Percentiles rank a stretch among this genome's conserved stretches.
These are phyloP conservation scores for Saccharomycopsis sp. DNA, from an alignment of 805 yeast species.

Conservation along the genomic window DNA sequence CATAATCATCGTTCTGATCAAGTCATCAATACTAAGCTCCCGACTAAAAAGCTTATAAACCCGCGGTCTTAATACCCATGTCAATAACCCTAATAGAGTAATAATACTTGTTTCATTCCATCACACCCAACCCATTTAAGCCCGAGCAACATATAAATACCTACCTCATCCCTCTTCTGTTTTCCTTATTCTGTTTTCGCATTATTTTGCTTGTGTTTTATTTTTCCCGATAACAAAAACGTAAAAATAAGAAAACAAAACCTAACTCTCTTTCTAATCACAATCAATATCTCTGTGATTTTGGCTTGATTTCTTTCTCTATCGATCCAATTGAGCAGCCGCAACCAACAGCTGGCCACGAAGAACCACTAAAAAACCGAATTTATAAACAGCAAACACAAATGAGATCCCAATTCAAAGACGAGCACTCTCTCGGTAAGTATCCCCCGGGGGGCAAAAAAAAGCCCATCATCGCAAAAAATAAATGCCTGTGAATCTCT, in stretches of 20 bases:
- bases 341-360: background rate
- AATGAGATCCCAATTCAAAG: constrained; percentile 91
- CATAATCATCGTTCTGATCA: too few relatives aligned
- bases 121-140: too few relatives aligned
- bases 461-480: background rate
- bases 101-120: too few relatives aligned
- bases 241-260: too few relatives aligned
- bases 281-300: background rate
- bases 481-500: background rate
- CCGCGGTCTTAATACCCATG: too few relatives aligned
- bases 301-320: too few relatives aligned
- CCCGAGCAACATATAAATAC: too few relatives aligned
- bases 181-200: too few relatives aligned
- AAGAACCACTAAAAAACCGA: background rate
- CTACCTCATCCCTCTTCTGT: too few relatives aligned
- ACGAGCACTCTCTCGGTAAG: constrained; percentile 91
- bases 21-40: too few relatives aligned
- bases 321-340: background rate
- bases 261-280: background rate
- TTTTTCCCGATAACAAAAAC: background rate
- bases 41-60: too few relatives aligned
- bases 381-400: background rate
- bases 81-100: too few relatives aligned
- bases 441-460: constrained; percentile 21
- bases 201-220: background rate